Evolutionary conservation across 2,329 filamentous ascomycete genomes (phyloP).

Genomic region (Trichothecium roseum): DNA sequence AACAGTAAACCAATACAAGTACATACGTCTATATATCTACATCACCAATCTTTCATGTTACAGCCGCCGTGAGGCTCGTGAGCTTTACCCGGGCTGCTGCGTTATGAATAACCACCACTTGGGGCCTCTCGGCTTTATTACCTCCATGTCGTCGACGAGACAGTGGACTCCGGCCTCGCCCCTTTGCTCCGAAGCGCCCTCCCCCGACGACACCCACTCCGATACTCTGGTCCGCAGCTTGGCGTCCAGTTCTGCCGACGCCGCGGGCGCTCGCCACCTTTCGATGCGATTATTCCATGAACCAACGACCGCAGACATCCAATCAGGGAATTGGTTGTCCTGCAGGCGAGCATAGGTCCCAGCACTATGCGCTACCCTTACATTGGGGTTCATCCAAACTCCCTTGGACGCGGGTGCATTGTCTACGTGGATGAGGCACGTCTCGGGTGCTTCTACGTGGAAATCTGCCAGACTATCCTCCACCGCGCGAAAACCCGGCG

Average conservation of each 20-base stretch:
- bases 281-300: constrained; percentile 24
- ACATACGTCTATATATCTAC: too few relatives aligned
- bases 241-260: background rate
- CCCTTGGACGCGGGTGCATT: constrained; percentile 47
- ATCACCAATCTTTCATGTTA: too few relatives aligned
- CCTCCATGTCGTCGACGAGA: constrained; percentile 50
- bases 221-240: constrained; percentile 15
- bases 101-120: too few relatives aligned
- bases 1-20: too few relatives aligned
- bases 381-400: constrained; percentile 59
- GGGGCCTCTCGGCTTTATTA: constrained; percentile 30
- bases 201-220: constrained; percentile 23
- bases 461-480: constrained; percentile 47
- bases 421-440: constrained; percentile 66
- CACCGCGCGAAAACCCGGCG: constrained; percentile 51
- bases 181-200: background rate
- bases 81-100: too few relatives aligned
- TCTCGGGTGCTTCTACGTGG: constrained; percentile 67
- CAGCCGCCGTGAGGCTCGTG: too few relatives aligned
- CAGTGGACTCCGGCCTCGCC: constrained; percentile 23
- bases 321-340: background rate
- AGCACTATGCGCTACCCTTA: constrained; percentile 54
- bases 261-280: constrained; percentile 9
- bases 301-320: constrained; percentile 20
- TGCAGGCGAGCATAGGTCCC: constrained; percentile 42